Base-by-base conservation (phyloP, 257 asterid genomes). In the Plantago major region DNA sequence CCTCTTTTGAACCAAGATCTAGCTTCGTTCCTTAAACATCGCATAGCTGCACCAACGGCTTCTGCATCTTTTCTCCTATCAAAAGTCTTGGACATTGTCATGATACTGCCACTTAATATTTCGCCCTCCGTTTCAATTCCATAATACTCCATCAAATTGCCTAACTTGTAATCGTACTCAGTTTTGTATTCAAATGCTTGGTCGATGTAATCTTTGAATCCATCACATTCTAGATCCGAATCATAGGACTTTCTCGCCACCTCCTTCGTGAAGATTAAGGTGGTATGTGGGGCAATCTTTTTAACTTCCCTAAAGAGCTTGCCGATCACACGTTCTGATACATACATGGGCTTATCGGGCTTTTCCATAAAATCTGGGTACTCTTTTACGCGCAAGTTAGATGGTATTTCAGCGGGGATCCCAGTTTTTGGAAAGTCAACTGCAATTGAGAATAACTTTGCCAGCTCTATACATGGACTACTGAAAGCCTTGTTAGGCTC, bases 291-390 rank as follows among this genome's bases (percentile, higher is more conserved):
- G 55, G 94, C 76, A 0, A 73, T 74, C 22, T 82, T 79, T 64
- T 77, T 88, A 14, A 91, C 92, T 63, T 76, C 84, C 60, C 92
- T 59, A 62, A 58, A 88, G 47, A 91, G 98, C 72, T 88, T 91
- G 47, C 98, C 98, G 5, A 91, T 84, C 53, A 88, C 77, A 55
- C 77, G 68, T 11, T 55, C 5, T 0, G 98, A 91, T 54, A 2
- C 54, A 10, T 91, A 91, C 10, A 69, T 74, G 3, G 70, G 6
- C 75, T 82, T 85, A 73, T 88, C 95, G 3, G 81, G 76, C 74
- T 91, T 91, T 10, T 86, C 98, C 98, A 91, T 91, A 81, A 91
- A 91, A 69, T 91, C 98, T 0, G 98, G 98, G 53, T 84, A 91
- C 19, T 78, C 88, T 73, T 80, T 86, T 44, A 76, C 92, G 3